Percentiles rank a stretch among this genome's conserved stretches.
These are phyloP conservation scores for Spathaspora arborariae DNA, from an alignment of 805 yeast genomes.

Conservation along the genomic window DNA sequence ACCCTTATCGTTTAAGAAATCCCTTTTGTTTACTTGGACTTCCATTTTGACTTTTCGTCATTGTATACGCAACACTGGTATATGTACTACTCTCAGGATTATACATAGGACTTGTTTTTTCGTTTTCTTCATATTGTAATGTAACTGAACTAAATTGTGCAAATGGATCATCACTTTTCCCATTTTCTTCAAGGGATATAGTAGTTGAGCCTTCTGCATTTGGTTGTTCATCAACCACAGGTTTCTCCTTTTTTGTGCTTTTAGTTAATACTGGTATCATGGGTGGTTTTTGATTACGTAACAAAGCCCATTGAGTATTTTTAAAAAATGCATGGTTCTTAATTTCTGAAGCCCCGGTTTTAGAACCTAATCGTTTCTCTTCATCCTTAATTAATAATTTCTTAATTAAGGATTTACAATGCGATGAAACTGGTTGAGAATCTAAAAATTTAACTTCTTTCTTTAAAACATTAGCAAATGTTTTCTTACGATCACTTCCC, in stretches of 20 bases:
- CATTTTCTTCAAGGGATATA: constrained; percentile 6
- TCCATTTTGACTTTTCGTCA: constrained; percentile 27
- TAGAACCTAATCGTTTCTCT: constrained; percentile 81
- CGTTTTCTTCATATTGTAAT: constrained; percentile 60
- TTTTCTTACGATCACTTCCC: constrained; percentile 82
- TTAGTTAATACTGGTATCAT: constrained; percentile 77
- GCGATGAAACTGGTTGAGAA: constrained; percentile 58
- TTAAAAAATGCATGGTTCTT: constrained; percentile 91
- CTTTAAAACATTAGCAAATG: constrained; percentile 84
- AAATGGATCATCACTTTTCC: constrained; percentile 64
- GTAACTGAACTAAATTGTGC: constrained; percentile 83
- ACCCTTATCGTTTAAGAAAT: constrained; percentile 25
- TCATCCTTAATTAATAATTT: constrained; percentile 88
- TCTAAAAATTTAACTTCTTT: constrained; percentile 81
- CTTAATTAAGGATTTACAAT: constrained; percentile 74
- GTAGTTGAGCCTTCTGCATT: constrained; percentile 12
- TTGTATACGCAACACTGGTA: constrained; percentile 56
- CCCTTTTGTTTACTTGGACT: constrained; percentile 24
- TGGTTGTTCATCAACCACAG: neutral
- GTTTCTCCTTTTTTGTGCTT: constrained; percentile 17
- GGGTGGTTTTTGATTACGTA: constrained; percentile 92
- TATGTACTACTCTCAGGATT: constrained; percentile 42
- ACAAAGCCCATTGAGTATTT: constrained; percentile 89
- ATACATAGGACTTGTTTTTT: constrained; percentile 16
- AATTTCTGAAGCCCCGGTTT: constrained; percentile 92